Conservation (phyloP, 148 eudicot species). For the Arbutus unedo region DNA sequence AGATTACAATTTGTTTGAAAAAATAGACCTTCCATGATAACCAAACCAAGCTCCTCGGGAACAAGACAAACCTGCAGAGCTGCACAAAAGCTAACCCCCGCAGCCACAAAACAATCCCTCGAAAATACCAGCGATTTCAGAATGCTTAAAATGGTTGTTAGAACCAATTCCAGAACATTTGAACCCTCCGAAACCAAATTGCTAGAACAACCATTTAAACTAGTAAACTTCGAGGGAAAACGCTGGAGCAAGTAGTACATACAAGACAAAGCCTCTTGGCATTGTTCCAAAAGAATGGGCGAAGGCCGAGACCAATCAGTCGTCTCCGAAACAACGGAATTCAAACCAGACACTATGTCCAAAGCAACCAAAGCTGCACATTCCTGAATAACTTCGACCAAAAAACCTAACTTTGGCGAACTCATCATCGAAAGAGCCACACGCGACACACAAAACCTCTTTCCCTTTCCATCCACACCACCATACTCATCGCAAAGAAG, state of each 20-base stretch:
- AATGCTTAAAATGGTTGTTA: slow-evolving; percentile 45
- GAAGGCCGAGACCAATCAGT: slow-evolving; percentile 62
- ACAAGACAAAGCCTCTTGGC: slow-evolving; percentile 91
- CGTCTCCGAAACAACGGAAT: slow-evolving; percentile 50
- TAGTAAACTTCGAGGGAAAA: slow-evolving; percentile 53
- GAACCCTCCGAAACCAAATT: slow-evolving; percentile 4
- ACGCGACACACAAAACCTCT: slow-evolving; percentile 75
- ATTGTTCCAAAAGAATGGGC: slow-evolving; percentile 89
- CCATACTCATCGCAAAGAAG: slow-evolving; percentile 69
- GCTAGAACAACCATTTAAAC: slow-evolving; percentile 8
- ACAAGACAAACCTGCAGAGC: slow-evolving; percentile 75
- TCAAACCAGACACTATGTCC: slow-evolving; percentile 62
- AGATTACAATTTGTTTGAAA: slow-evolving; percentile 26
- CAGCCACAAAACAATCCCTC: slow-evolving; percentile 92
- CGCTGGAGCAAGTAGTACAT: slow-evolving; percentile 88
- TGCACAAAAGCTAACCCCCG: slow-evolving; percentile 87
- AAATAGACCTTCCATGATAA: slow-evolving; percentile 64
- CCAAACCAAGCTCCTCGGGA: slow-evolving; percentile 66
- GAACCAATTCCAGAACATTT: slow-evolving; percentile 42
- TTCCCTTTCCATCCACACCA: slow-evolving; percentile 41
- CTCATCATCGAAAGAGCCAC: slow-evolving; percentile 89
- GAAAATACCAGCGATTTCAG: slow-evolving; percentile 71
- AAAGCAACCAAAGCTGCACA: slow-evolving; percentile 66
- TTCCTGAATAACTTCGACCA: slow-evolving; percentile 67
- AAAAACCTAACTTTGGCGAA: slow-evolving; percentile 77